A percentile compares a stretch with the other conserved stretches of the same genome.
These are phyloP conservation scores for Nakazawaea ambrosiae DNA, from an alignment of 805 yeast genomes.

Conservation along the genomic window DNA sequence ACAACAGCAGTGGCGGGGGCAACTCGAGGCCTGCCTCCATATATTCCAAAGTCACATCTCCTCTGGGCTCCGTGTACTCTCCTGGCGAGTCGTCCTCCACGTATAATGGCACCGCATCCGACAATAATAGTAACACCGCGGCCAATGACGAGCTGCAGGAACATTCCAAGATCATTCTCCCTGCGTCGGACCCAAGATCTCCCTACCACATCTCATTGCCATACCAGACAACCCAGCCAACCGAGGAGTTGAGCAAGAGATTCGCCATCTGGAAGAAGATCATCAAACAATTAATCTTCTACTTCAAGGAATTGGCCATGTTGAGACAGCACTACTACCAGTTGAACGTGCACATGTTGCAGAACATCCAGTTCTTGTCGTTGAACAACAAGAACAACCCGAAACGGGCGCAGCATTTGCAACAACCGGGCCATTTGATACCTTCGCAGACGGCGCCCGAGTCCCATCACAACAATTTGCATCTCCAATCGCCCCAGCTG, in stretches of 20 bases:
- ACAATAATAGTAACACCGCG: background rate
- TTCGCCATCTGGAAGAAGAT: conserved; percentile 53
- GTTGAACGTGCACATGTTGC: conserved; percentile 46
- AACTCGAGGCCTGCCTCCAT: background rate
- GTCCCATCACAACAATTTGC: too few relatives aligned
- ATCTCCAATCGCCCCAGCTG: conserved; percentile 4
- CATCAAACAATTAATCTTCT: conserved; percentile 44
- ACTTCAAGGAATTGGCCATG: conserved; percentile 42
- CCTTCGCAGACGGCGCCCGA: background rate
- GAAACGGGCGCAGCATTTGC: background rate
- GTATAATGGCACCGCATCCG: background rate
- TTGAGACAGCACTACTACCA: conserved; percentile 45
- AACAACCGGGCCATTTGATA: background rate
- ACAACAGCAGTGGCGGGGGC: background rate
- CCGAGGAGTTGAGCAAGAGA: conserved; percentile 45
- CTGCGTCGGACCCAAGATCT: conserved; percentile 24
- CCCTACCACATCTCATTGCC: conserved; percentile 28
- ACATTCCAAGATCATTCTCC: conserved; percentile 19
- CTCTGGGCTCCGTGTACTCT: background rate
- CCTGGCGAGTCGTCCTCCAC: background rate
- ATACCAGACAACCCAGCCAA: conserved; percentile 21
- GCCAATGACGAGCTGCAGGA: background rate
- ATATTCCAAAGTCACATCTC: background rate
- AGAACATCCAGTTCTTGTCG: conserved; percentile 37
- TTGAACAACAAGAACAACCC: conserved; percentile 9